Conservation (phyloP, 352 stramenopile genomes). For the Pythium sp. region DNA sequence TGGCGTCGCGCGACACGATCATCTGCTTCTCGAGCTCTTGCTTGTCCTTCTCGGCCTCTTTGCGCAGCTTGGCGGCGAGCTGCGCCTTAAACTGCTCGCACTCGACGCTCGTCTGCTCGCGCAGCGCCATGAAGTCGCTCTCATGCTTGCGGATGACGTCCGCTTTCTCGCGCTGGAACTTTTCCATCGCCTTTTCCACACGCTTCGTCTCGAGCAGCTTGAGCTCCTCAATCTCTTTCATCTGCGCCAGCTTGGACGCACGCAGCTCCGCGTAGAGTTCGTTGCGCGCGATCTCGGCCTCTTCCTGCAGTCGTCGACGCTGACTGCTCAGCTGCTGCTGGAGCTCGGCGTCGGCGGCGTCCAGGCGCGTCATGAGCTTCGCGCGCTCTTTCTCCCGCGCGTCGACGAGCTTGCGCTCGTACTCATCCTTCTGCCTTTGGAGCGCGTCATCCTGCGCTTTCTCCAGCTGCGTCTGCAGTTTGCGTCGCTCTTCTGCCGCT, state of each 20-base stretch:
- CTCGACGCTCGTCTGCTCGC: conserved; percentile 59
- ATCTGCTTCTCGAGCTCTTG: conserved; percentile 65
- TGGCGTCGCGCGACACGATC: conserved; percentile 66
- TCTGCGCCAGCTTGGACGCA: conserved; percentile 41
- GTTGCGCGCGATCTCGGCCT: conserved; percentile 56
- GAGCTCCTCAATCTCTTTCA: conserved; percentile 61
- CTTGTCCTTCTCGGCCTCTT: conserved; percentile 59
- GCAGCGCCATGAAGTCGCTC: conserved; percentile 41
- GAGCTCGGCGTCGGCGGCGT: conserved; percentile 71
- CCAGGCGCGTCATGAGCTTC: conserved; percentile 70
- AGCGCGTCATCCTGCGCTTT: conserved; percentile 53
- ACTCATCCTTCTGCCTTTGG: conserved; percentile 64
- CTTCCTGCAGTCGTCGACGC: conserved; percentile 66
- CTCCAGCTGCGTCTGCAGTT: conserved; percentile 49
- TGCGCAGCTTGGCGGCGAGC: conserved; percentile 47
- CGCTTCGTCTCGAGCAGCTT: conserved; percentile 43
- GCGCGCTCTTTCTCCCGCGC: conserved; percentile 70
- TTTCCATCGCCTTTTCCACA: conserved; percentile 32
- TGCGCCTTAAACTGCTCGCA: conserved; percentile 64
- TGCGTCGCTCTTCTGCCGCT: conserved; percentile 53
- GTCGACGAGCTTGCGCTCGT: conserved; percentile 66
- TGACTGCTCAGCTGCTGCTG: conserved; percentile 76
- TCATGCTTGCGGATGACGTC: conserved; percentile 66
- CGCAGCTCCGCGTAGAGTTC: conserved; percentile 56
- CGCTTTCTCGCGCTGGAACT: conserved; percentile 60